Conservation (phyloP, 192 early-diverging fungal genomes). For the Pilaira anomala region DNA sequence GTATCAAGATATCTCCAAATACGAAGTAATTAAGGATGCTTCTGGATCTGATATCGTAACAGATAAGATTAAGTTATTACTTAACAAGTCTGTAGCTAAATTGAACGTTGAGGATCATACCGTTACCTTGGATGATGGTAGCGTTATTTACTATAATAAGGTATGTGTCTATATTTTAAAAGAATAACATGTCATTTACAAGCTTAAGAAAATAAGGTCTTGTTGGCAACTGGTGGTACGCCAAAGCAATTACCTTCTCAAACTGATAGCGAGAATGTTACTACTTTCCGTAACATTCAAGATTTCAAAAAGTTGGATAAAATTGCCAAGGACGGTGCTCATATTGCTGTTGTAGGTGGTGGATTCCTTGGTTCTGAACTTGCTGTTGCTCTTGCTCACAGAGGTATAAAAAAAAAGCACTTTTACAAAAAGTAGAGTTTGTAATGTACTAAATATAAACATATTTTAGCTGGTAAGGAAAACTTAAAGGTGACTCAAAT, state of each 20-base stretch:
- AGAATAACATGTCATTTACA: background rate
- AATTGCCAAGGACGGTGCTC: constrained; percentile 39
- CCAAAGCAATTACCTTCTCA: constrained; percentile 46
- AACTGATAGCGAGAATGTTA: constrained; percentile 34
- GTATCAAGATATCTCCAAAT: constrained; percentile 42
- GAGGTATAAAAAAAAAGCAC: constrained; percentile 24
- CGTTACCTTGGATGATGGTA: constrained; percentile 50
- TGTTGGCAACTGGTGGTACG: constrained; percentile 61
- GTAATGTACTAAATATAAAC: too few species aligned
- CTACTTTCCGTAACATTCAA: constrained; percentile 55
- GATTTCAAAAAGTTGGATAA: constrained; percentile 52
- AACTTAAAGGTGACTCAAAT: constrained; percentile 54
- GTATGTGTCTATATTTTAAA: constrained; percentile 18
- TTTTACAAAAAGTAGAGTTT: too few species aligned
- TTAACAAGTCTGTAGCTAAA: constrained; percentile 41
- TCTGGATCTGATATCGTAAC: constrained; percentile 39
- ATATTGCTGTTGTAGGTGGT: constrained; percentile 58
- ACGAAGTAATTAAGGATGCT: constrained; percentile 39
- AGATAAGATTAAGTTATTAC: constrained; percentile 45
- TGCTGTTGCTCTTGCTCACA: constrained; percentile 51
- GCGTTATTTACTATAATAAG: constrained; percentile 50
- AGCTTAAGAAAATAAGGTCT: constrained; percentile 27
- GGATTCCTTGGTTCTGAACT: constrained; percentile 67
- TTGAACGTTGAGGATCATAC: constrained; percentile 51
- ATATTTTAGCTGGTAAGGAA: constrained; percentile 34